Evolutionary conservation across 768 basidiomycete species (phyloP), one percentile per base, ranked within the genome.

Genomic region (Phylloporus rhodoxanthus): DNA sequence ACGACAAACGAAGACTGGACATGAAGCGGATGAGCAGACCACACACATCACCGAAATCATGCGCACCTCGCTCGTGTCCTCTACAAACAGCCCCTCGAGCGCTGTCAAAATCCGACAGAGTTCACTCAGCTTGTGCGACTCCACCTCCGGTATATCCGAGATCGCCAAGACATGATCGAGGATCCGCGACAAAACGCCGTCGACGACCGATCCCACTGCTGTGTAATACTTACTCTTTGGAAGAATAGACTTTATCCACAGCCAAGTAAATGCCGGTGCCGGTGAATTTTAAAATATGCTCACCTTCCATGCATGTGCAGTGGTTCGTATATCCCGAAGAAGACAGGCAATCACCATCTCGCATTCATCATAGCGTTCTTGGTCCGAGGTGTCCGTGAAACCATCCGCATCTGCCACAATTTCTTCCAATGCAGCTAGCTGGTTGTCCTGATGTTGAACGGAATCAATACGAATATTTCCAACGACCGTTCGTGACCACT

Each of bases 111-210:
- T 83, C 43, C 81, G 77, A 66, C 91, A 90, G 2, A 95, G 75
- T 62, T 93, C 90, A 58, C 84, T 84, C 39, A 96, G 69, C 43
- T 81, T 75, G 56, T 87, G 84, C 2, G 91, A 94, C 59, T 96
- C 94, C 8, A 82, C 72, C 57, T 88, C 91, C 0, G 93, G 83
- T 53, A 97, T 96, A 65, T 97, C 94, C 5, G 79, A 74, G 39
- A 96, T 70, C 1, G 79, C 79, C 30, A 94, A 71, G 17, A 96
- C 75, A 59, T 90, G 85, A 32, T 75, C 75, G 13, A 91, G 72
- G 19, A 95, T 76, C 17, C 80, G 75, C 6, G 74, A 75, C 21
- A 95, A 71, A 6, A 80, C 80, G 6, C 78, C 74, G 43, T 94
- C 83, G 5, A 84, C 78, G 11, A 92, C 67, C 23, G 75, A 68